A percentile compares a stretch with the other conserved stretches of the same genome.
Conservation (phyloP, 2,329 filamentous ascomycete genomes). For the Neospermospora avenae region DNA sequence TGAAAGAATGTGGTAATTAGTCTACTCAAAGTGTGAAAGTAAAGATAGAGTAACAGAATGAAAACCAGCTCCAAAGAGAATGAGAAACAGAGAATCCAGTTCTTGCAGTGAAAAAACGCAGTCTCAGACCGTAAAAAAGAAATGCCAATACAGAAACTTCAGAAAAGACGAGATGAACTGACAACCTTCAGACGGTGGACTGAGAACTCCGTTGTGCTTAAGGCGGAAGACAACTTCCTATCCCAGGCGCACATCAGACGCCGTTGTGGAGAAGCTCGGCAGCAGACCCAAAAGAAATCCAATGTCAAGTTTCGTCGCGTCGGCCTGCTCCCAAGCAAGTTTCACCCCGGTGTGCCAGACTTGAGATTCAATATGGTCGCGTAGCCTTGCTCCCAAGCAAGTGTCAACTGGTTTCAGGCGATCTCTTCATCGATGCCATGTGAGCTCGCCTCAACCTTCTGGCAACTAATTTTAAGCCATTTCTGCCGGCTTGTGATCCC, state of each 20-base stretch:
- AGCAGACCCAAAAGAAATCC: neutral
- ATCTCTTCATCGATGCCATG: neutral
- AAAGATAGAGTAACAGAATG: neutral
- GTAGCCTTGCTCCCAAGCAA: constrained; percentile 2
- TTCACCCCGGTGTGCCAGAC: neutral
- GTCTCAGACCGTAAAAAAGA: neutral
- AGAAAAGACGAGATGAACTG: neutral
- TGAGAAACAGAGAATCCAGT: constrained; percentile 10
- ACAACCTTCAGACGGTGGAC: neutral
- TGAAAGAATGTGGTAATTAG: constrained; percentile 4
- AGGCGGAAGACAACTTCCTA: neutral
- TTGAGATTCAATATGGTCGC: neutral
- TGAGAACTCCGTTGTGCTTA: neutral
- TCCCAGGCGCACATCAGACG: neutral
- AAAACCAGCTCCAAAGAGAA: constrained; percentile 7
- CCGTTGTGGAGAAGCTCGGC: neutral
- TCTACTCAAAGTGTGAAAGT: neutral
- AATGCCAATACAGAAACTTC: neutral
- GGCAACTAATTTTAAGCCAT: neutral
- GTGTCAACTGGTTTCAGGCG: neutral
- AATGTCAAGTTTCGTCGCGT: neutral
- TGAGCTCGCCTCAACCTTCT: neutral
- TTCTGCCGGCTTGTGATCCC: neutral
- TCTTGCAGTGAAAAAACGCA: constrained; percentile 6
- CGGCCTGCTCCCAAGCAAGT: neutral